These are phyloP conservation scores for Epichloe aotearoae DNA, from an alignment of 2,329 filamentous ascomycete genomes.

Conservation along the genomic window DNA sequence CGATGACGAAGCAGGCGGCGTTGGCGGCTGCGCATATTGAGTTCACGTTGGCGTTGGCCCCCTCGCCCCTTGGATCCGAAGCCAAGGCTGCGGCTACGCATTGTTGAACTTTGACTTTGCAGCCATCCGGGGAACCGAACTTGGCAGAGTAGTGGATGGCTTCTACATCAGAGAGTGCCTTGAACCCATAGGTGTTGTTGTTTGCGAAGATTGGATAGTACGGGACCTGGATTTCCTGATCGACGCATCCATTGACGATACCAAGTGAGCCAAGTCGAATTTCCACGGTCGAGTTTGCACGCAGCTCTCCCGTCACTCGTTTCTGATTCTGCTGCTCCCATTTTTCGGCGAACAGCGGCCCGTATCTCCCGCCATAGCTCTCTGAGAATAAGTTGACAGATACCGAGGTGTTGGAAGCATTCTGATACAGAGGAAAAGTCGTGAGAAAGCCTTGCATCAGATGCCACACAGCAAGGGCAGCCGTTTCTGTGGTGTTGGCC, in stretches of 20 bases:
- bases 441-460: slow-evolving; percentile 48
- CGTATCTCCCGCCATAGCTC: slow-evolving; percentile 59
- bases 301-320: slow-evolving; percentile 34
- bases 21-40: slow-evolving; percentile 40
- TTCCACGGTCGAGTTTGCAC: slow-evolving; percentile 38
- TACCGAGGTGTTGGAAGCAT: slow-evolving; percentile 31
- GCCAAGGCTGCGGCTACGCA: slow-evolving; percentile 33
- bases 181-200: slow-evolving; percentile 53
- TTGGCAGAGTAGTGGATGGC: slow-evolving; percentile 31
- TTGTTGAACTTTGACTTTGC: slow-evolving; percentile 34
- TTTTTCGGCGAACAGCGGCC: slow-evolving; percentile 45
- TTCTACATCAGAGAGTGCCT: slow-evolving; percentile 38
- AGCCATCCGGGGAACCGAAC: slow-evolving; percentile 28
- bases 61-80: slow-evolving; percentile 28
- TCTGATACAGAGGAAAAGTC: slow-evolving; percentile 45
- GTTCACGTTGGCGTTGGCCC: slow-evolving; percentile 23
- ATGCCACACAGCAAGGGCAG: slow-evolving; percentile 51
- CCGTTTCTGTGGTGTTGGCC: slow-evolving; percentile 41
- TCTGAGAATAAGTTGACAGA: slow-evolving; percentile 56
- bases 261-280: slow-evolving; percentile 51
- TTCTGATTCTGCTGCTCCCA: slow-evolving; percentile 49
- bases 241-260: slow-evolving; percentile 60
- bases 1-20: slow-evolving; percentile 31
- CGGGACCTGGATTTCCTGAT: slow-evolving; percentile 46
- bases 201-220: slow-evolving; percentile 43